These are phyloP conservation scores for Aspergillus sp. DNA, from an alignment of 2,329 filamentous ascomycete species.

Conservation along the genomic window DNA sequence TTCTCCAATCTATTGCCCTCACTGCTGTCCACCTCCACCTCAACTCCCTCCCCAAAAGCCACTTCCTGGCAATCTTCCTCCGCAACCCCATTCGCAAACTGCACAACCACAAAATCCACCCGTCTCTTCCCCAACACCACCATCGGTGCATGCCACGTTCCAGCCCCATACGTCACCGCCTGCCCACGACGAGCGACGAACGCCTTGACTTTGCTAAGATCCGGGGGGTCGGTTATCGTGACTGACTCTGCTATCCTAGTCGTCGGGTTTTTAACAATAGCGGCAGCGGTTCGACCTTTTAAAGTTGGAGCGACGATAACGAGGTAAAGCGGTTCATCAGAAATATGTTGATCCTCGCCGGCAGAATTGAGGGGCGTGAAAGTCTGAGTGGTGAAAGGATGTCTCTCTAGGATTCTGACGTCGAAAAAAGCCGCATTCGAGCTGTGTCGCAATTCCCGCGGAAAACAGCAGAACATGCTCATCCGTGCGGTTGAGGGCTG, in stretches of 20 bases:
- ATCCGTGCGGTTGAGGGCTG: conserved; percentile 55
- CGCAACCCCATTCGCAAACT: conserved; percentile 76
- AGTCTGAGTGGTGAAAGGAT: conserved; percentile 90
- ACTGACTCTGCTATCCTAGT: conserved; percentile 17
- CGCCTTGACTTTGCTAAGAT: conserved; percentile 62
- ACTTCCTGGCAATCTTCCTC: conserved; percentile 87
- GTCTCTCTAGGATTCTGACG: conserved; percentile 73
- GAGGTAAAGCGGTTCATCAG: conserved; percentile 52
- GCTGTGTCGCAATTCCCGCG: conserved; percentile 47
- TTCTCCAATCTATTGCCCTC: not conserved
- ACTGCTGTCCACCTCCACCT: conserved; percentile 15
- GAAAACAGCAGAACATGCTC: conserved; percentile 85
- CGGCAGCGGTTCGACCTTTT: conserved; percentile 34
- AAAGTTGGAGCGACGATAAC: conserved; percentile 83
- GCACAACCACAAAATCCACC: conserved; percentile 81
- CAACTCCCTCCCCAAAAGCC: conserved; percentile 36
- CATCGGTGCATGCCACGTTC: conserved; percentile 97
- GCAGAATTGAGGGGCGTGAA: conserved; percentile 66
- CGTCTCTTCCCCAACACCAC: conserved; percentile 65
- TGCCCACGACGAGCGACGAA: conserved; percentile 73
- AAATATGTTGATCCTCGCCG: conserved; percentile 12
- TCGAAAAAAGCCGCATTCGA: conserved; percentile 45
- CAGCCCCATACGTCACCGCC: conserved; percentile 84
- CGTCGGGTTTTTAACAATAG: conserved; percentile 11
- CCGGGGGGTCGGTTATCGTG: conserved; percentile 53